Percentiles rank a stretch among this genome's conserved stretches.
These are phyloP conservation scores for Iris macrosiphon DNA, from an alignment of 106 monocot genomes.

Conservation along the genomic window DNA sequence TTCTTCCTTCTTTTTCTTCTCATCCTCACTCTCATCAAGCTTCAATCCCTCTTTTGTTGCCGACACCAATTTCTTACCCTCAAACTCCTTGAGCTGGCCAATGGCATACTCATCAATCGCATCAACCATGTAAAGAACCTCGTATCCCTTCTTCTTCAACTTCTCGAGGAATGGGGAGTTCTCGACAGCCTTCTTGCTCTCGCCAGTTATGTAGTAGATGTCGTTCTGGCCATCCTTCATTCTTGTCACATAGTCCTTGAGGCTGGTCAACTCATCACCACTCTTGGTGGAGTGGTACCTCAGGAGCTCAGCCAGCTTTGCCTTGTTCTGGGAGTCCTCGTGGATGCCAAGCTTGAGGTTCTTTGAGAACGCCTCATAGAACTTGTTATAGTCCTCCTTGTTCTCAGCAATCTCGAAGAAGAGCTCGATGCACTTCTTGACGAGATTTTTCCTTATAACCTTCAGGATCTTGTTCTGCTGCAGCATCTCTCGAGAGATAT, in stretches of 20 bases:
- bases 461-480: slow-evolving; percentile 87
- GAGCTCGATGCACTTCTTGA: slow-evolving; percentile 76
- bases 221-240: slow-evolving; percentile 86
- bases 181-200: slow-evolving; percentile 85
- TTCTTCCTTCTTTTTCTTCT: slow-evolving; percentile 65
- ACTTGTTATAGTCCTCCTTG: slow-evolving; percentile 83
- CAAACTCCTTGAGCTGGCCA: slow-evolving; percentile 73
- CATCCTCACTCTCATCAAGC: slow-evolving; percentile 66
- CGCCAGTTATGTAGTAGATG: slow-evolving; percentile 76
- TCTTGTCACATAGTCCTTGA: slow-evolving; percentile 77
- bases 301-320: slow-evolving; percentile 60
- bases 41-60: slow-evolving; percentile 75
- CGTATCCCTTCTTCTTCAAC: slow-evolving; percentile 70
- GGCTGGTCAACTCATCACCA: slow-evolving; percentile 71
- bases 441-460: slow-evolving; percentile 77
- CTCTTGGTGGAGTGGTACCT: slow-evolving; percentile 83
- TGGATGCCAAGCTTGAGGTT: slow-evolving; percentile 81
- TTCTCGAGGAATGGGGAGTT: slow-evolving; percentile 83
- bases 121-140: slow-evolving; percentile 75
- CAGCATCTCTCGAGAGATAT: slow-evolving; percentile 76
- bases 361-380: slow-evolving; percentile 83
- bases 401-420: slow-evolving; percentile 84
- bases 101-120: slow-evolving; percentile 75
- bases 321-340: slow-evolving; percentile 58
- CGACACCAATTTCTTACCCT: slow-evolving; percentile 74